A percentile compares a stretch with the other conserved stretches of the same genome.
Evolutionary conservation across 805 yeast species (phyloP).

Genomic region (Candida alai): DNA sequence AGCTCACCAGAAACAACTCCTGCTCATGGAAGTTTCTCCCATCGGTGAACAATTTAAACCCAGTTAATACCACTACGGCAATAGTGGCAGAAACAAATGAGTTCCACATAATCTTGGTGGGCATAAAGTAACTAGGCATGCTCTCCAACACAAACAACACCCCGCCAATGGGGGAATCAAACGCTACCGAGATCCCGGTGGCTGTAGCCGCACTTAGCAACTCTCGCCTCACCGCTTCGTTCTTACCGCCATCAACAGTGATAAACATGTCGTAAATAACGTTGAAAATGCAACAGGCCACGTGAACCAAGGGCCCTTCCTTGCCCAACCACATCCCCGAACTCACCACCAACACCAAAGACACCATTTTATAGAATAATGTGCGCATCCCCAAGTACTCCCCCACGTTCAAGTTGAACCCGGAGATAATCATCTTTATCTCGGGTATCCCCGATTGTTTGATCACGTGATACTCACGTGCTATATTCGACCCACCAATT

Average conservation of each 20-base stretch:
- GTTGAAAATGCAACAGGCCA: slow-evolving; percentile 58
- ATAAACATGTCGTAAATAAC: slow-evolving; percentile 23
- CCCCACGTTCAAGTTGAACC: slow-evolving; percentile 46
- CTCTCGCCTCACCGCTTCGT: slow-evolving; percentile 64
- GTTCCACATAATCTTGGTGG: slow-evolving; percentile 73
- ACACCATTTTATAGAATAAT: slow-evolving; percentile 52
- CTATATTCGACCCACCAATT: slow-evolving; percentile 26
- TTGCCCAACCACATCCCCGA: slow-evolving; percentile 81
- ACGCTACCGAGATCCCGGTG: slow-evolving; percentile 81
- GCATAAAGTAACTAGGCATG: slow-evolving; percentile 58
- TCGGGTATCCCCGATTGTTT: slow-evolving; percentile 69
- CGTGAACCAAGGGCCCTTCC: slow-evolving; percentile 85
- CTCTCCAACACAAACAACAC: slow-evolving; percentile 74
- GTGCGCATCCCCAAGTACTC: slow-evolving; percentile 50
- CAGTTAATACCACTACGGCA: slow-evolving; percentile 56
- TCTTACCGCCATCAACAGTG: no score
- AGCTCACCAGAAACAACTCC: slow-evolving; percentile 57
- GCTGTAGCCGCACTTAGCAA: slow-evolving; percentile 72
- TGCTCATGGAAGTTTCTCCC: slow-evolving; percentile 42
- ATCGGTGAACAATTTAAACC: slow-evolving; percentile 36
- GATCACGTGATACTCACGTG: slow-evolving; percentile 24
- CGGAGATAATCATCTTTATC: slow-evolving; percentile 63
- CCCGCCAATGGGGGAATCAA: slow-evolving; percentile 86
- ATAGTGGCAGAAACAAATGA: slow-evolving; percentile 77
- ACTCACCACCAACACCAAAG: slow-evolving; percentile 63